Percentiles rank a stretch among this genome's conserved stretches.
Conservation (phyloP, 768 basidiomycete species). For the Rhodosporidiobolus sp. region DNA sequence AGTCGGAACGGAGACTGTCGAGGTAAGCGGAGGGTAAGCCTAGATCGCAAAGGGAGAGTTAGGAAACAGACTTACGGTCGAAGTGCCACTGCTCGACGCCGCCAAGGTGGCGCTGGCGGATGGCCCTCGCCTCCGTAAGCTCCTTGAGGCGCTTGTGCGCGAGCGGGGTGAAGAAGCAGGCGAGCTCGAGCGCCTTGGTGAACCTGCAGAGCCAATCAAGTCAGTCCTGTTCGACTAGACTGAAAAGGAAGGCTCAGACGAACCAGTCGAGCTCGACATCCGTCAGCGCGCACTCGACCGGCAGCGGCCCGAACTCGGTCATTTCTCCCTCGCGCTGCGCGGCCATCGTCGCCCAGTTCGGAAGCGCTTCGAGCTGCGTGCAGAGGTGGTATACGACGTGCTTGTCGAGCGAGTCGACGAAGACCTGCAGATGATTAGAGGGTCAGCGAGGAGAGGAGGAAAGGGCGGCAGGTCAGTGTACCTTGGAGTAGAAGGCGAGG, state of each 20-base stretch:
- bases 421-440: constrained; percentile 6
- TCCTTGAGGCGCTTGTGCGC: constrained; percentile 18
- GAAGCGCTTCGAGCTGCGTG: constrained; percentile 33
- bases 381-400: constrained; percentile 38
- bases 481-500: constrained; percentile 36
- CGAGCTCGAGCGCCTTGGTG: constrained; percentile 27
- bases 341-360: constrained; percentile 26
- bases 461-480: not conserved
- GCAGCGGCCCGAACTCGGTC: constrained; percentile 25
- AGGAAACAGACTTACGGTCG: constrained; percentile 10
- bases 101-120: not conserved
- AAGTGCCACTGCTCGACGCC: not conserved
- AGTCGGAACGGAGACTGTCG: not conserved
- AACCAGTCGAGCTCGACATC: constrained; percentile 38
- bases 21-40: not conserved
- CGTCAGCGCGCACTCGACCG: constrained; percentile 25
- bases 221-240: not conserved
- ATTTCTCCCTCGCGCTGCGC: constrained; percentile 27
- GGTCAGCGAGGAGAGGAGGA: not conserved
- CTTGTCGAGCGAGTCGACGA: constrained; percentile 38
- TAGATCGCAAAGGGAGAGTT: not conserved
- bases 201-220: constrained; percentile 2
- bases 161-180: constrained; percentile 40
- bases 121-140: constrained; percentile 6
- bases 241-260: not conserved